A percentile compares a stretch with the other conserved stretches of the same genome.
These are phyloP conservation scores for Diaporthe helianthi DNA, from an alignment of 2,329 filamentous ascomycete species.

Conservation along the genomic window DNA sequence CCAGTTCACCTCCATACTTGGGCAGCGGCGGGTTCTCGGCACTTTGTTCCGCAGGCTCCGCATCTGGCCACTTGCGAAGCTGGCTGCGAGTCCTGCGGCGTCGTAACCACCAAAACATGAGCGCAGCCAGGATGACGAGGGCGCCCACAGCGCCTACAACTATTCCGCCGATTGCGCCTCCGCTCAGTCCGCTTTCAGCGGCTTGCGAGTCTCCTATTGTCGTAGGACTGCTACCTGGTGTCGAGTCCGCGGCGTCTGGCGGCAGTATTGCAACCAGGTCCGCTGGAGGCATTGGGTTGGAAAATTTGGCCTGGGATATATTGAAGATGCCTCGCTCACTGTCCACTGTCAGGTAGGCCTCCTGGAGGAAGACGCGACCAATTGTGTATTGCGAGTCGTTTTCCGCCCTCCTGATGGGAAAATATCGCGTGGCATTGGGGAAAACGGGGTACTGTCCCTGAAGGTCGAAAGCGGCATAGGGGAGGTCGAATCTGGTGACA, in stretches of 20 bases:
- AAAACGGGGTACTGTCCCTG: slow-evolving; percentile 12
- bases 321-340: slow-evolving; percentile 15
- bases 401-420: slow-evolving; percentile 3
- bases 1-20: background rate
- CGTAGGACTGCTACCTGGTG: background rate
- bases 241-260: background rate
- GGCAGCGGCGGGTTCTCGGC: background rate
- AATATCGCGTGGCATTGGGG: slow-evolving; percentile 10
- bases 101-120: slow-evolving; percentile 8
- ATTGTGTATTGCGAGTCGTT: slow-evolving; percentile 20
- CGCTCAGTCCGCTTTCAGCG: background rate
- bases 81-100: background rate
- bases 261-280: background rate
- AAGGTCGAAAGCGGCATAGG: slow-evolving; percentile 14
- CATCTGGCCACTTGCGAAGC: slow-evolving; percentile 4
- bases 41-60: background rate
- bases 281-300: slow-evolving; percentile 7
- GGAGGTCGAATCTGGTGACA: background rate
- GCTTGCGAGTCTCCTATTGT: background rate
- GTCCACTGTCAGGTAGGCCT: slow-evolving; percentile 14
- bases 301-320: slow-evolving; percentile 7
- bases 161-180: background rate
- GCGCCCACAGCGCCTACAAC: background rate
- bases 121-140: background rate
- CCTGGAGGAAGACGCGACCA: slow-evolving; percentile 14